Conservation (phyloP, 2,329 filamentous ascomycete species). For the Pochonia chlamydosporia region DNA sequence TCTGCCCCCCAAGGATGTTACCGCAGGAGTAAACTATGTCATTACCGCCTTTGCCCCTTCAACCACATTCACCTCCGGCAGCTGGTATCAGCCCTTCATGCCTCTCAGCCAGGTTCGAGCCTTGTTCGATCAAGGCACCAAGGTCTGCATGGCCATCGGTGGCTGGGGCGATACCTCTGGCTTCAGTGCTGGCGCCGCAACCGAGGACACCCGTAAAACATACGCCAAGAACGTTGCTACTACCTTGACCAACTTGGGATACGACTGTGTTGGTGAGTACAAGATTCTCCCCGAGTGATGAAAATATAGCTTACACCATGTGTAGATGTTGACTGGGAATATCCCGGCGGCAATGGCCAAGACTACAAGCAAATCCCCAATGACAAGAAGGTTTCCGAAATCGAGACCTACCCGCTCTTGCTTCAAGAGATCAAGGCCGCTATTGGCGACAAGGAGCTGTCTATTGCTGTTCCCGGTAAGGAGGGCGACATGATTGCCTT, state of each 20-base stretch:
- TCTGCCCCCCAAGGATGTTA: slow-evolving; percentile 30
- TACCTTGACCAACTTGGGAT: slow-evolving; percentile 47
- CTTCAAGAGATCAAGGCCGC: slow-evolving; percentile 51
- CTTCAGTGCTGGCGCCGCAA: slow-evolving; percentile 45
- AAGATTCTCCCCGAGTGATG: background rate
- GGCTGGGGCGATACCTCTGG: slow-evolving; percentile 59
- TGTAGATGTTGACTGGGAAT: slow-evolving; percentile 63
- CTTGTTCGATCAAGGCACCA: slow-evolving; percentile 46
- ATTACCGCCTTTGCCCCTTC: slow-evolving; percentile 50
- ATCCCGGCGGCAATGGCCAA: slow-evolving; percentile 56
- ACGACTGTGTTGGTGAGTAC: slow-evolving; percentile 52
- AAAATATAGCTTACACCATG: background rate
- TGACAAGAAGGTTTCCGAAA: slow-evolving; percentile 50
- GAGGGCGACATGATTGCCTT: slow-evolving; percentile 64
- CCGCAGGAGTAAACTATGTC: slow-evolving; percentile 45
- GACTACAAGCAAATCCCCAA: slow-evolving; percentile 63
- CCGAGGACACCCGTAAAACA: slow-evolving; percentile 36
- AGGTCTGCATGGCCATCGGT: slow-evolving; percentile 59
- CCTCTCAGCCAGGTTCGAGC: slow-evolving; percentile 42
- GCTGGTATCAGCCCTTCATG: slow-evolving; percentile 47
- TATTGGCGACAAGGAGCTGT: slow-evolving; percentile 57
- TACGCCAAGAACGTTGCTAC: slow-evolving; percentile 54
- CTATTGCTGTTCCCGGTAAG: slow-evolving; percentile 61
- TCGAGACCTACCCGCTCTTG: slow-evolving; percentile 56
- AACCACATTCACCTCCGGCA: slow-evolving; percentile 38